phyloP scores from a whole-genome alignment of 805 yeast genomes.

The Nakazawaea peltata region DNA sequence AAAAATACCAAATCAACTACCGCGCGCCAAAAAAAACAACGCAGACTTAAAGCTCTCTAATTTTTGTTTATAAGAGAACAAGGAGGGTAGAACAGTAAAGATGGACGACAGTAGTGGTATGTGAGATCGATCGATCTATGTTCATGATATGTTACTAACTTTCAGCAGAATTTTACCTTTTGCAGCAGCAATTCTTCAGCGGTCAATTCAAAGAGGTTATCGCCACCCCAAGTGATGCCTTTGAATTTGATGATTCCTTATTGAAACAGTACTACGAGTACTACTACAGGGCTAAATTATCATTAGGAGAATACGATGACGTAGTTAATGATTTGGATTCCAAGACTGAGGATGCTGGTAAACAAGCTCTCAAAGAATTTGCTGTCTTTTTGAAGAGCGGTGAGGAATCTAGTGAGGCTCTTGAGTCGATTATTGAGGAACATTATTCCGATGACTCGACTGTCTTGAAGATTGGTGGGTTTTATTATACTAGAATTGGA shows the following conservation, averaged over 20 bases:
- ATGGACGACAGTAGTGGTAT: slow-evolving; percentile 17
- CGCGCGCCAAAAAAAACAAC: too few relatives aligned
- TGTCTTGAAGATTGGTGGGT: slow-evolving; percentile 30
- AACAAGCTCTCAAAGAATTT: slow-evolving; percentile 1
- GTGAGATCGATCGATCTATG: too few relatives aligned
- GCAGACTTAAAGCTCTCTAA: too few relatives aligned
- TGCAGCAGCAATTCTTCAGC: slow-evolving; percentile 54
- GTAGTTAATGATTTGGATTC: slow-evolving; percentile 4
- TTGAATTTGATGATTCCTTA: slow-evolving; percentile 26
- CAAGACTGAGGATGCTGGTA: not conserved
- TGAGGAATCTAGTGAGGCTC: slow-evolving; percentile 3
- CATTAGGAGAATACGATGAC: slow-evolving; percentile 7
- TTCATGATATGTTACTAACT: too few relatives aligned
- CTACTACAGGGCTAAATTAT: slow-evolving; percentile 13
- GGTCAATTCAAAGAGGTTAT: slow-evolving; percentile 43
- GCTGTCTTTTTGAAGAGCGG: not conserved
- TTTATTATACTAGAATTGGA: slow-evolving; percentile 31
- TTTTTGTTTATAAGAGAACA: too few relatives aligned
- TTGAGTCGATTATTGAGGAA: slow-evolving; percentile 4
- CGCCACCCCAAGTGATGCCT: slow-evolving; percentile 25
- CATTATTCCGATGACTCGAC: slow-evolving; percentile 12
- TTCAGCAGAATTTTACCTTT: slow-evolving; percentile 39
- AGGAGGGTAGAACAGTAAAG: too few relatives aligned
- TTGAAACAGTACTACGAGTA: slow-evolving; percentile 14
- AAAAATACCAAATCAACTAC: too few relatives aligned